phyloP scores from a whole-genome alignment of 768 basidiomycete species.

The Collybiopsis luxurians region DNA sequence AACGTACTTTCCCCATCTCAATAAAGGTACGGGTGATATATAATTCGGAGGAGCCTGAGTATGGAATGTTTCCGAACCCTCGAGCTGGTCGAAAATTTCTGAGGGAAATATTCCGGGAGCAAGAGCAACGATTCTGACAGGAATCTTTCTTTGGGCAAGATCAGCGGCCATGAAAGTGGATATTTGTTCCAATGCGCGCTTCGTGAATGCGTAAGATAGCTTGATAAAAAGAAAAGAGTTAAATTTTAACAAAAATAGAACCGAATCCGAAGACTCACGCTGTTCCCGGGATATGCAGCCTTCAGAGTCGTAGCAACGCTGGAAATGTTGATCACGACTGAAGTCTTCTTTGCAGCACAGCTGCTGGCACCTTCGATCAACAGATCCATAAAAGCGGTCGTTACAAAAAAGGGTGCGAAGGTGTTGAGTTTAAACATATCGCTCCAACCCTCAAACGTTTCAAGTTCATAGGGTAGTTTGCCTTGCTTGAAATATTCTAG shows the following conservation, averaged over 20 bases:
- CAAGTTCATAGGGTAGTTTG: background rate
- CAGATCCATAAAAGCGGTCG: slow-evolving; percentile 20
- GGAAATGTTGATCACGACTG: background rate
- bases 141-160: background rate
- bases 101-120: background rate
- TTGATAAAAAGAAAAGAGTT: background rate
- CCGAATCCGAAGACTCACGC: background rate
- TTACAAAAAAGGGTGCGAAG: slow-evolving; percentile 5
- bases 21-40: background rate
- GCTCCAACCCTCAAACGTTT: background rate
- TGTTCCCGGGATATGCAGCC: background rate
- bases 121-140: background rate
- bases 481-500: background rate
- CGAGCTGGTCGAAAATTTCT: background rate
- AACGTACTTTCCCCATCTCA: background rate
- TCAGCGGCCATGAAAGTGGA: background rate
- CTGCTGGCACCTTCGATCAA: slow-evolving; percentile 36
- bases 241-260: no score
- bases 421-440: background rate
- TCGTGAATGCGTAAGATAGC: background rate
- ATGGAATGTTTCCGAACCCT: background rate
- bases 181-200: background rate
- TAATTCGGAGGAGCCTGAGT: background rate
- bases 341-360: background rate
- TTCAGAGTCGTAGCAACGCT: background rate